These are phyloP conservation scores for Grosmannia clavigera DNA, from an alignment of 2,329 filamentous ascomycete species.

Conservation along the genomic window DNA sequence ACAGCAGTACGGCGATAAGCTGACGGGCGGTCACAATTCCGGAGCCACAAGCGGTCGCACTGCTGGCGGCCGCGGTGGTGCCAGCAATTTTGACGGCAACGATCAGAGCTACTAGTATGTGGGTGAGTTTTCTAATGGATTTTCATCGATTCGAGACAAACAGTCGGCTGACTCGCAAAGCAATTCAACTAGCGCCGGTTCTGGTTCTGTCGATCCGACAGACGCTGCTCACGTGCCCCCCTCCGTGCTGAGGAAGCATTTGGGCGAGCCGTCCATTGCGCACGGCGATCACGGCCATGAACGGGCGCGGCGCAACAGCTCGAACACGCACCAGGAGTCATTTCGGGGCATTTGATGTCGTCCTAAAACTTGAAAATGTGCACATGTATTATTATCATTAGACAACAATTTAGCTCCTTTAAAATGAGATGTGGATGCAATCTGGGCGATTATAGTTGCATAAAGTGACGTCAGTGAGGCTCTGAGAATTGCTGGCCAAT, in stretches of 20 bases:
- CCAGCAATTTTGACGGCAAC: slow-evolving; percentile 28
- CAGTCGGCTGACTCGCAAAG: too few relatives aligned
- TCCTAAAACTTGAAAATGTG: background rate
- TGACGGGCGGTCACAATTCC: slow-evolving; percentile 17
- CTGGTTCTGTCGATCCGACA: slow-evolving; percentile 25
- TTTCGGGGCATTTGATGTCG: slow-evolving; percentile 31
- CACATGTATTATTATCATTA: background rate
- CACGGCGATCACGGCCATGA: slow-evolving; percentile 32
- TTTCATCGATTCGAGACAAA: too few relatives aligned
- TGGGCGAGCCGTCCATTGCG: slow-evolving; percentile 32
- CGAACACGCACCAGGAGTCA: slow-evolving; percentile 32
- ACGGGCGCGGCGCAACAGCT: slow-evolving; percentile 32
- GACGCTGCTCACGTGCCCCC: slow-evolving; percentile 47
- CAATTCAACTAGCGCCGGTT: slow-evolving; percentile 6
- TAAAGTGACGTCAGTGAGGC: too few relatives aligned
- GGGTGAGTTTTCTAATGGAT: slow-evolving; percentile 2
- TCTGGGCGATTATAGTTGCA: too few relatives aligned
- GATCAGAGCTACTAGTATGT: slow-evolving; percentile 39
- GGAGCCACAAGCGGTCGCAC: slow-evolving; percentile 23
- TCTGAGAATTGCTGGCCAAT: too few relatives aligned
- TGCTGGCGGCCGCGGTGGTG: background rate
- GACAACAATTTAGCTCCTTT: too few relatives aligned
- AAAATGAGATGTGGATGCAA: too few relatives aligned
- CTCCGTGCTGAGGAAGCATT: slow-evolving; percentile 34
- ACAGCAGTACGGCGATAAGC: background rate